phyloP scores from a whole-genome alignment of 192 early-diverging fungal species.

The Coemansia reversa region DNA sequence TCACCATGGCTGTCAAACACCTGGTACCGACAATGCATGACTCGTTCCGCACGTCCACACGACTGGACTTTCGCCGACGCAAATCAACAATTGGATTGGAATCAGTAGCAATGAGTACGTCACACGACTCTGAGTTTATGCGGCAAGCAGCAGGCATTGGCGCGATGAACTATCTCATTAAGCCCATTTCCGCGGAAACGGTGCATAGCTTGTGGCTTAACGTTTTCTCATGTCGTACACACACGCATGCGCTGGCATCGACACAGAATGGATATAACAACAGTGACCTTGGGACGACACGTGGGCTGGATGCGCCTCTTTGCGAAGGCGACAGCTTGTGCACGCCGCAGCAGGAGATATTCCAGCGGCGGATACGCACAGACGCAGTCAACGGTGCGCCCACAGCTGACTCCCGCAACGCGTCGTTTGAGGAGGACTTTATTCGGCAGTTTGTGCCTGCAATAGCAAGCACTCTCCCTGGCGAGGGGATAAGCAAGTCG shows the following conservation, averaged over 20 bases:
- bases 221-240: slow-evolving; percentile 49
- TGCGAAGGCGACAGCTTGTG: slow-evolving; percentile 9
- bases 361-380: slow-evolving; percentile 44
- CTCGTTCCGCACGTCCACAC: not conserved
- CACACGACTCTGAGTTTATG: slow-evolving; percentile 51
- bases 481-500: not conserved
- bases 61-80: slow-evolving; percentile 18
- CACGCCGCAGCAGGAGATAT: not conserved
- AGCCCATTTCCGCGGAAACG: slow-evolving; percentile 55
- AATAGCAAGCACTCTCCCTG: slow-evolving; percentile 39
- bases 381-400: slow-evolving; percentile 34
- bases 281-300: slow-evolving; percentile 1
- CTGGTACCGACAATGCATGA: slow-evolving; percentile 15
- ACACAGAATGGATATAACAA: not conserved
- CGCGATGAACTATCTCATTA: slow-evolving; percentile 55
- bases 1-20: slow-evolving; percentile 26
- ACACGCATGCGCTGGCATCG: slow-evolving; percentile 18
- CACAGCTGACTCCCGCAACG: slow-evolving; percentile 47
- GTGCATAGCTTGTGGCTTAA: slow-evolving; percentile 56
- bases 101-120: slow-evolving; percentile 53
- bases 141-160: slow-evolving; percentile 48
- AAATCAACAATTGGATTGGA: slow-evolving; percentile 34
- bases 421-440: slow-evolving; percentile 54
- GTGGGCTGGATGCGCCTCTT: not conserved
- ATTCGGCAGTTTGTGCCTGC: slow-evolving; percentile 54